A percentile compares a stretch with the other conserved stretches of the same genome.
phyloP scores from a whole-genome alignment of 2,329 filamentous ascomycete genomes.

The Pseudogymnoascus sp. region DNA sequence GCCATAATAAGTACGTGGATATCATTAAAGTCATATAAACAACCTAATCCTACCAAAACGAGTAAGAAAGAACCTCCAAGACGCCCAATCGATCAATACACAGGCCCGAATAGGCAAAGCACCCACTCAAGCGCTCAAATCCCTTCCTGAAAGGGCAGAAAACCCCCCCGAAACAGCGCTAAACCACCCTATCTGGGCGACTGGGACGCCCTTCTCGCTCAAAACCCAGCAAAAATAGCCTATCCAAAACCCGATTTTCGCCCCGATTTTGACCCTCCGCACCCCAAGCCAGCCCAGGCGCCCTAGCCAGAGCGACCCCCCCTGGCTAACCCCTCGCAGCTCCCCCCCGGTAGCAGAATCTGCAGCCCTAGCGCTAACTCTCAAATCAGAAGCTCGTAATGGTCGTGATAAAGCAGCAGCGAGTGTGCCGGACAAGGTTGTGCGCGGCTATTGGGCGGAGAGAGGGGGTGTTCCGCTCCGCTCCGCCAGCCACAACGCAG shows the following conservation, averaged over 20 bases:
- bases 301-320: neutral
- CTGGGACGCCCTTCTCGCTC: slow-evolving; percentile 7
- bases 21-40: slow-evolving; percentile 9
- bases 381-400: slow-evolving; percentile 7
- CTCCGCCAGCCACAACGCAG: neutral
- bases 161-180: neutral
- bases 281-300: neutral
- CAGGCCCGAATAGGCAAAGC: neutral
- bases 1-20: slow-evolving; percentile 5
- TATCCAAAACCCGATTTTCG: slow-evolving; percentile 6
- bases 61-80: slow-evolving; percentile 5
- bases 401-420: slow-evolving; percentile 4
- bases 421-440: slow-evolving; percentile 3
- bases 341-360: neutral
- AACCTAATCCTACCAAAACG: neutral
- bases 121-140: neutral
- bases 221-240: slow-evolving; percentile 4
- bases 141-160: neutral
- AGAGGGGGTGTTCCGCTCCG: neutral
- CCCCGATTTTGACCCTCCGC: neutral
- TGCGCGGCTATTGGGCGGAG: slow-evolving; percentile 4
- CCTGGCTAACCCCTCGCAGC: neutral
- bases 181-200: slow-evolving; percentile 2
- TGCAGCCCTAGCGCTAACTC: slow-evolving; percentile 9
- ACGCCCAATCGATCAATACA: slow-evolving; percentile 3